Conservation (phyloP, 345 rosid species). For the Bruguiera sexangula region DNA sequence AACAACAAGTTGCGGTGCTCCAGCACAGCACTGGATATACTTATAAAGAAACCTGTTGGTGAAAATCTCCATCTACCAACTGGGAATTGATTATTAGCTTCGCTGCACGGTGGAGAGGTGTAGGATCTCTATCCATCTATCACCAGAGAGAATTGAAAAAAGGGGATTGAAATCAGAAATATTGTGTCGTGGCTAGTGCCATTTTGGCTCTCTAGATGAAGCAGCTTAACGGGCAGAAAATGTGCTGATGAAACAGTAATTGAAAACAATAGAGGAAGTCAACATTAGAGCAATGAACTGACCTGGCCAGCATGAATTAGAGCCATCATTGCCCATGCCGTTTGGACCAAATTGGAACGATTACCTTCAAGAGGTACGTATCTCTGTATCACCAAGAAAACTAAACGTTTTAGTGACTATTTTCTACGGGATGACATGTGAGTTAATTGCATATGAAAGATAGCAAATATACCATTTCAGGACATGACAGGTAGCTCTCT, state of each 20-base stretch:
- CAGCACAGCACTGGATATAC: not conserved
- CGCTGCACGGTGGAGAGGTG: constrained; percentile 30
- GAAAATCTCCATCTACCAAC: constrained; percentile 34
- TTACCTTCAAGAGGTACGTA: constrained; percentile 45
- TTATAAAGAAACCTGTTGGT: constrained; percentile 19
- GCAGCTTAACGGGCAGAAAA: no score
- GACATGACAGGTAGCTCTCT: constrained; percentile 55
- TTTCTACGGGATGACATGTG: no score
- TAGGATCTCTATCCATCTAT: constrained; percentile 30
- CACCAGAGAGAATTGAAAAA: not conserved
- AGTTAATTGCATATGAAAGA: no score
- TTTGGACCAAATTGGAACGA: constrained; percentile 54
- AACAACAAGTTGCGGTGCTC: no score
- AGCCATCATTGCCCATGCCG: constrained; percentile 60
- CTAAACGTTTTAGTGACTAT: no score
- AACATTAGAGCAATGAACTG: not conserved
- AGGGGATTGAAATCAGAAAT: not conserved
- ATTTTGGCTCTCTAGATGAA: no score
- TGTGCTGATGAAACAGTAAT: not conserved
- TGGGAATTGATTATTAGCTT: constrained; percentile 31
- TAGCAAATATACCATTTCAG: constrained; percentile 31
- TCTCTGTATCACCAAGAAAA: constrained; percentile 24
- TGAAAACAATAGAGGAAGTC: not conserved
- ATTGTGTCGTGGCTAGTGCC: no score
- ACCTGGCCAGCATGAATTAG: constrained; percentile 54